Percentiles rank a stretch among this genome's conserved stretches.
Conservation (phyloP, 225 moss, liverwort and hornwort genomes). For the Ulota crispa region DNA sequence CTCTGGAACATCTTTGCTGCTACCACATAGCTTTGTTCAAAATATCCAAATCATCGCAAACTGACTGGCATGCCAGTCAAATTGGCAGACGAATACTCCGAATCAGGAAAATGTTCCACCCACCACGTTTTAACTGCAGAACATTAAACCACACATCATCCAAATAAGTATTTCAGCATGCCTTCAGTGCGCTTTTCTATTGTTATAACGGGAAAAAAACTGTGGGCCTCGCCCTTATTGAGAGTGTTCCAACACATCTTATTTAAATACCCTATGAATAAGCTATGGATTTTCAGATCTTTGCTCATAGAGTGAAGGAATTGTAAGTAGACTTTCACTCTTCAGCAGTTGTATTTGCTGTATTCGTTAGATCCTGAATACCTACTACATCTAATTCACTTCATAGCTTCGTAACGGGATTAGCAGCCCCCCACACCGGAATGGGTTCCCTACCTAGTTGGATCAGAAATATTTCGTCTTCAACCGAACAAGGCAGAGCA, state of each 20-base stretch:
- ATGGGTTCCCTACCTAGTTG: neutral
- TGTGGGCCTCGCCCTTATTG: neutral
- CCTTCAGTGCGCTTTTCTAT: neutral
- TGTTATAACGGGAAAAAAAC: neutral
- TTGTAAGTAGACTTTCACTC: neutral
- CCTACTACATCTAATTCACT: neutral
- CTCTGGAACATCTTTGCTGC: conserved; percentile 35
- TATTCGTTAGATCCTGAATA: neutral
- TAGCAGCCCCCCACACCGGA: neutral
- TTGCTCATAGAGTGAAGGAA: neutral
- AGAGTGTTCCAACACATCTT: neutral
- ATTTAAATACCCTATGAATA: neutral
- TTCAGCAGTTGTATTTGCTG: neutral
- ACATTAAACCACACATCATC: neutral
- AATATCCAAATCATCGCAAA: conserved; percentile 29
- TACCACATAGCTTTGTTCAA: conserved; percentile 25
- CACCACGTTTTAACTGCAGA: conserved; percentile 25
- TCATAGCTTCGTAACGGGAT: neutral
- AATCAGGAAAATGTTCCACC: conserved; percentile 21
- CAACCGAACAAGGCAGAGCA: neutral
- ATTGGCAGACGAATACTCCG: conserved; percentile 15
- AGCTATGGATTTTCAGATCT: neutral
- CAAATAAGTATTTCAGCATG: neutral
- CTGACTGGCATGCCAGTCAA: conserved; percentile 34
- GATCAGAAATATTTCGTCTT: neutral